Percentiles rank a stretch among this genome's conserved stretches.
phyloP scores from a whole-genome alignment of 1,139 yeast genomes.

The Yamadazyma trypodendri region DNA sequence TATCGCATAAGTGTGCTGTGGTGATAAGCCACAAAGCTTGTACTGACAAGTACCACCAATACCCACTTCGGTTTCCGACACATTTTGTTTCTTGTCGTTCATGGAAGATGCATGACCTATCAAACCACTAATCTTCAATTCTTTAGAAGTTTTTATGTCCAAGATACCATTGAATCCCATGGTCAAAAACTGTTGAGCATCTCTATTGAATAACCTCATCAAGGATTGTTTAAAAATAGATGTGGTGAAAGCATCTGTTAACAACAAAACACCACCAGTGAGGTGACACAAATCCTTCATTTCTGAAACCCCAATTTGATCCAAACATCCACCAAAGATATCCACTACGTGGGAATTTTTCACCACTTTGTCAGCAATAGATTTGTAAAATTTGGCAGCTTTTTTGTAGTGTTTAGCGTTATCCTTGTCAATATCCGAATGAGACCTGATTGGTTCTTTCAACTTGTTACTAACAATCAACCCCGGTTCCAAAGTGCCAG shows the following conservation, averaged over 20 bases:
- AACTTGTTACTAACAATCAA: conserved; percentile 87
- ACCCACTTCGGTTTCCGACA: conserved; percentile 92
- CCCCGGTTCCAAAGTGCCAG: conserved; percentile 95
- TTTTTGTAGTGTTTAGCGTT: conserved; percentile 87
- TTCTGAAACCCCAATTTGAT: conserved; percentile 96
- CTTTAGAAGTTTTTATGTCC: conserved; percentile 86
- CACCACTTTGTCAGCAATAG: conserved; percentile 64
- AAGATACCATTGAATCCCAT: conserved; percentile 88
- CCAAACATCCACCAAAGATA: conserved; percentile 91
- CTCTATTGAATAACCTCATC: conserved; percentile 82
- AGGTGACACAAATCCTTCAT: conserved; percentile 86
- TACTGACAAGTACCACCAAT: conserved; percentile 88
- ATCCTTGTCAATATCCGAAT: conserved; percentile 82
- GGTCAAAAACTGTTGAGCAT: conserved; percentile 75
- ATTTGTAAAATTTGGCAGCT: conserved; percentile 83
- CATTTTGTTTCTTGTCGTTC: conserved; percentile 61
- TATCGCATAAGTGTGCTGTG: conserved; percentile 81
- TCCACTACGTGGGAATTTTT: conserved; percentile 87
- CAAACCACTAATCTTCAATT: conserved; percentile 85
- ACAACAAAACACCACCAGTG: conserved; percentile 91
- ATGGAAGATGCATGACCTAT: conserved; percentile 91
- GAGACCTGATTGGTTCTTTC: conserved; percentile 96
- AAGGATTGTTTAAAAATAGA: conserved; percentile 94
- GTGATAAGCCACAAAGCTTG: conserved; percentile 80
- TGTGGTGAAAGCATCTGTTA: conserved; percentile 94